A percentile compares a stretch with the other conserved stretches of the same genome.
phyloP scores from a whole-genome alignment of 2,329 filamentous ascomycete genomes.

The Furcasterigmium furcatum region DNA sequence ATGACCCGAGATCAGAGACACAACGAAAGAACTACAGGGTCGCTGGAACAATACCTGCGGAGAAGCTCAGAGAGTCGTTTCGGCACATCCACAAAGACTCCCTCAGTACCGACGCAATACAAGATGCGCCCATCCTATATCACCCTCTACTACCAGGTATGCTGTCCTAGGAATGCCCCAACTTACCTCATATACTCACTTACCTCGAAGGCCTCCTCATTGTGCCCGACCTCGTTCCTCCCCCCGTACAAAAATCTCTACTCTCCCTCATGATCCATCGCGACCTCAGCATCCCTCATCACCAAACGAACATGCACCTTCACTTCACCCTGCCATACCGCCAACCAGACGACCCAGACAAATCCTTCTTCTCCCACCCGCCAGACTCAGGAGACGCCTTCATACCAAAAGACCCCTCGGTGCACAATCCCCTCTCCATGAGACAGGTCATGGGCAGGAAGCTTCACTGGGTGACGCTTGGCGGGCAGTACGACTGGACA shows the following conservation, averaged over 20 bases:
- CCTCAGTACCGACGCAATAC: slow-evolving; percentile 22
- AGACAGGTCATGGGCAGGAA: slow-evolving; percentile 72
- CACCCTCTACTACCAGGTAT: slow-evolving; percentile 68
- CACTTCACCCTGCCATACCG: slow-evolving; percentile 71
- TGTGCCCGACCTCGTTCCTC: slow-evolving; percentile 70
- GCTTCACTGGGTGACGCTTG: slow-evolving; percentile 90
- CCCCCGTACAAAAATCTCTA: slow-evolving; percentile 63
- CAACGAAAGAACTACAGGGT: slow-evolving; percentile 41
- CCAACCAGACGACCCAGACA: slow-evolving; percentile 15
- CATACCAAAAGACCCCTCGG: slow-evolving; percentile 62
- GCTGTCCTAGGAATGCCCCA: slow-evolving; percentile 8
- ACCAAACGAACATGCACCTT: slow-evolving; percentile 87
- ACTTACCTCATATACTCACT: background rate
- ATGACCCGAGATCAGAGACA: slow-evolving; percentile 36
- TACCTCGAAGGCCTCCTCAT: slow-evolving; percentile 67
- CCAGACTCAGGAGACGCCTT: slow-evolving; percentile 53
- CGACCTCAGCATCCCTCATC: slow-evolving; percentile 68
- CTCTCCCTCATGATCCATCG: slow-evolving; percentile 73
- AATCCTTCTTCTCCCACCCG: slow-evolving; percentile 53
- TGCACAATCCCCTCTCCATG: slow-evolving; percentile 74
- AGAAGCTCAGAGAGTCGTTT: slow-evolving; percentile 41
- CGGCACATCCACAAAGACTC: slow-evolving; percentile 30
- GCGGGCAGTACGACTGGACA: slow-evolving; percentile 97
- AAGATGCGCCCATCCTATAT: slow-evolving; percentile 54
- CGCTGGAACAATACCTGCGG: slow-evolving; percentile 37